Evolutionary conservation across 441 rosid genomes (phyloP).

Genomic region (Pelargonium citronellum): DNA sequence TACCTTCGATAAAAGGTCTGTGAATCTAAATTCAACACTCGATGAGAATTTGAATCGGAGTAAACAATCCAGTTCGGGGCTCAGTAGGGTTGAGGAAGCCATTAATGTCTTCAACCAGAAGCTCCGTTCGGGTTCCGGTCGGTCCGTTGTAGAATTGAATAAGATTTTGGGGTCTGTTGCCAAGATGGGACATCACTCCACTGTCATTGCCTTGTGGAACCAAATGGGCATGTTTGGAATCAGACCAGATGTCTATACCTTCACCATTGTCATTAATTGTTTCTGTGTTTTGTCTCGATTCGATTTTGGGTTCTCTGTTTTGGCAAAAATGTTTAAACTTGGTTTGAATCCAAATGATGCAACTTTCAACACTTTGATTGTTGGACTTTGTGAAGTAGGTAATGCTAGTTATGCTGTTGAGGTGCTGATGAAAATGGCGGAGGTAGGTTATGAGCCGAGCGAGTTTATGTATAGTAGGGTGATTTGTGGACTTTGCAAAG

Average conservation of each 20-base stretch:
- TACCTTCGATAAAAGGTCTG: neutral
- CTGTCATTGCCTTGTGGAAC: constrained; percentile 11
- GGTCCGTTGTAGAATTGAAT: constrained; percentile 13
- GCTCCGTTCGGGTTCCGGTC: constrained; percentile 8
- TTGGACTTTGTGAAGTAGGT: constrained; percentile 6
- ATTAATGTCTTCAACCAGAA: constrained; percentile 12
- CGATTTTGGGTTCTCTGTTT: constrained; percentile 17
- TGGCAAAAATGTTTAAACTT: constrained; percentile 17
- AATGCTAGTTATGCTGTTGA: neutral
- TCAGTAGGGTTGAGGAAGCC: constrained; percentile 13
- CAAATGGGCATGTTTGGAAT: constrained; percentile 15
- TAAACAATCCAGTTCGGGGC: neutral
- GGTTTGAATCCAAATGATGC: constrained; percentile 12
- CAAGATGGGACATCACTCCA: constrained; percentile 5
- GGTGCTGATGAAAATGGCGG: neutral
- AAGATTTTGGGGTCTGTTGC: constrained; percentile 10
- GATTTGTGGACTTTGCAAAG: neutral
- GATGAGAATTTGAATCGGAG: neutral
- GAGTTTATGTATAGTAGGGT: neutral
- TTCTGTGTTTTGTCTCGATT: constrained; percentile 7
- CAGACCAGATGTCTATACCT: constrained; percentile 8
- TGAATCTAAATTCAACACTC: neutral
- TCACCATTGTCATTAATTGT: constrained; percentile 17
- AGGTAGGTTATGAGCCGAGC: neutral
- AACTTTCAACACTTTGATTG: constrained; percentile 12